Conservation (phyloP, 176 grass and related monocot species). For the Panicum miliaceum region DNA sequence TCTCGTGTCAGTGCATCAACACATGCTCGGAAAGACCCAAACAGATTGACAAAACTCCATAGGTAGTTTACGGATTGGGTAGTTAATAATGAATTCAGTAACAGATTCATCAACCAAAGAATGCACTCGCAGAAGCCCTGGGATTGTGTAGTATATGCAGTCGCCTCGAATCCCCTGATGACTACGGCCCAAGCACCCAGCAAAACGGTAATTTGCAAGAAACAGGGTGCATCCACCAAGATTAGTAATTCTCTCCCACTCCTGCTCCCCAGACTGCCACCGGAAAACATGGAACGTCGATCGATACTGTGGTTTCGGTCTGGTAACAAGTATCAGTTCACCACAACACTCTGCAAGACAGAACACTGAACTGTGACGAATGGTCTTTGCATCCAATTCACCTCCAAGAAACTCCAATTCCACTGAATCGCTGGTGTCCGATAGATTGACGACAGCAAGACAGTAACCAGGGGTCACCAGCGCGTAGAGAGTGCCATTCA, state of each 20-base stretch:
- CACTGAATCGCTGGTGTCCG: background rate
- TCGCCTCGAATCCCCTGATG: conserved; percentile 32
- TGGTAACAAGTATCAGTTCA: background rate
- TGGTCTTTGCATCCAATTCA: background rate
- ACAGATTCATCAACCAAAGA: conserved; percentile 25
- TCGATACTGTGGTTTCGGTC: background rate
- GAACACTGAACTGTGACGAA: background rate
- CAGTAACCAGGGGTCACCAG: conserved; percentile 12
- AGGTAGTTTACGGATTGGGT: conserved; percentile 7
- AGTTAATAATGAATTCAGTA: background rate
- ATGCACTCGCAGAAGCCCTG: conserved; percentile 34
- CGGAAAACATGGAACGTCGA: conserved; percentile 7
- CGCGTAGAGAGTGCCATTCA: conserved; percentile 41
- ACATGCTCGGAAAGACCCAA: conserved; percentile 56
- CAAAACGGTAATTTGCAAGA: background rate
- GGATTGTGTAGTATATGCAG: conserved; percentile 39
- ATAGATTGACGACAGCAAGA: background rate
- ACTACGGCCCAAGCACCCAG: conserved; percentile 30
- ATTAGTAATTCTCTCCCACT: conserved; percentile 33
- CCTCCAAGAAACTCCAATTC: background rate
- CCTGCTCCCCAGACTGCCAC: conserved; percentile 24
- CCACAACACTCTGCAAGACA: conserved; percentile 22
- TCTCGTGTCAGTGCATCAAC: background rate
- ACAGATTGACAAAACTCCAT: background rate
- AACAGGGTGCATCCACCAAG: conserved; percentile 52